These are phyloP conservation scores for Mucor saturninus DNA, from an alignment of 371 early-diverging fungal species.

Conservation along the genomic window DNA sequence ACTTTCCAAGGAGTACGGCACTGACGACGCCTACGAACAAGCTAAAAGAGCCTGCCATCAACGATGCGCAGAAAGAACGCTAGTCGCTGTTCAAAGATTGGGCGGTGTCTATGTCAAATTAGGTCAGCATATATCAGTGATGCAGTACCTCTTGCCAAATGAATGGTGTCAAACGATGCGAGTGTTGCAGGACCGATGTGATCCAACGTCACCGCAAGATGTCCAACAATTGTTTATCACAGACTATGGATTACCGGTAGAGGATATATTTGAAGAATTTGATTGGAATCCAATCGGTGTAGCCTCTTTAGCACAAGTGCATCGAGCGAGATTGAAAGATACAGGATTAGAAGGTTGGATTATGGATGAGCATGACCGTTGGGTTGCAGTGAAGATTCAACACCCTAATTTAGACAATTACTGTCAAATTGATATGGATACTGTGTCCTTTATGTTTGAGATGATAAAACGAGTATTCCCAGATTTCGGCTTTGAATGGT, in stretches of 20 bases:
- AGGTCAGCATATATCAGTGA: constrained; percentile 87
- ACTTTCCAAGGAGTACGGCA: constrained; percentile 45
- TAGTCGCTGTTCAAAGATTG: constrained; percentile 59
- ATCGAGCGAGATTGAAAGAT: constrained; percentile 67
- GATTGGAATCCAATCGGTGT: constrained; percentile 81
- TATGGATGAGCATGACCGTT: constrained; percentile 34
- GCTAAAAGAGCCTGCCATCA: constrained; percentile 46
- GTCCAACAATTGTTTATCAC: constrained; percentile 69
- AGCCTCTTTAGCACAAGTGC: constrained; percentile 88
- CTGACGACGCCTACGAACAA: constrained; percentile 44
- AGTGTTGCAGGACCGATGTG: constrained; percentile 85
- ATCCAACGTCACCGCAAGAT: constrained; percentile 68
- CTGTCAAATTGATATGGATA: constrained; percentile 80
- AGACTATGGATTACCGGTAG: constrained; percentile 70
- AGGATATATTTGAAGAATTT: constrained; percentile 71
- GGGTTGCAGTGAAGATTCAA: constrained; percentile 93
- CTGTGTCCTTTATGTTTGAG: constrained; percentile 67
- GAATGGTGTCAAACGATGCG: constrained; percentile 90
- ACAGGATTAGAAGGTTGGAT: constrained; percentile 35
- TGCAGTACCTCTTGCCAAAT: constrained; percentile 84
- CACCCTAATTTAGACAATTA: constrained; percentile 81
- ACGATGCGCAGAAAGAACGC: constrained; percentile 62
- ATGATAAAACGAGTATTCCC: constrained; percentile 77
- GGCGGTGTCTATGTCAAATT: constrained; percentile 96
- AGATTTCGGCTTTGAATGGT: constrained; percentile 90